phyloP scores from a whole-genome alignment of 192 early-diverging fungal genomes.

The Physocladia obscura region DNA sequence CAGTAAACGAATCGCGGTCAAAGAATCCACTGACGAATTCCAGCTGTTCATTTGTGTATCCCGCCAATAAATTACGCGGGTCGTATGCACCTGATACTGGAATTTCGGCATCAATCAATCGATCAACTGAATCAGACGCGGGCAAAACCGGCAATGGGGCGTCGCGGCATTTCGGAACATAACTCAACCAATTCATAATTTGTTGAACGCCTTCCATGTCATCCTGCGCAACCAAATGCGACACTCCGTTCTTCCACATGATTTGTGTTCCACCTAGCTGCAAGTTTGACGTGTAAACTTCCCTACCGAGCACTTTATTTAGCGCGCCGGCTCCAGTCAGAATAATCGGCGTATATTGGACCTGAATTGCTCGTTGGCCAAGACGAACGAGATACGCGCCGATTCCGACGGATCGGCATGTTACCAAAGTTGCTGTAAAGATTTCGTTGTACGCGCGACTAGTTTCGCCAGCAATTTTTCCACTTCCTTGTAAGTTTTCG shows the following conservation, averaged over 20 bases:
- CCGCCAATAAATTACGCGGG: slow-evolving; percentile 86
- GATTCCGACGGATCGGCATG: slow-evolving; percentile 95
- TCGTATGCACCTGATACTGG: slow-evolving; percentile 86
- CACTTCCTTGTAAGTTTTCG: slow-evolving; percentile 94
- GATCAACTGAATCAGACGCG: slow-evolving; percentile 72
- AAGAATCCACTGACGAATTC: slow-evolving; percentile 89
- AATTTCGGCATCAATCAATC: slow-evolving; percentile 75
- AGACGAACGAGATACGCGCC: slow-evolving; percentile 98
- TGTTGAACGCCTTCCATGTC: slow-evolving; percentile 90
- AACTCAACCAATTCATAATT: slow-evolving; percentile 92
- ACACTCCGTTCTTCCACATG: slow-evolving; percentile 99
- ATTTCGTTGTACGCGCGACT: slow-evolving; percentile 95
- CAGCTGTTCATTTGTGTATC: slow-evolving; percentile 62
- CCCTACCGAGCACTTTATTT: slow-evolving; percentile 97
- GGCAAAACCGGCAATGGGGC: slow-evolving; percentile 61
- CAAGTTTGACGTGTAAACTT: slow-evolving; percentile 97
- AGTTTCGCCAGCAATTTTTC: slow-evolving; percentile 96
- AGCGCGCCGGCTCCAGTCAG: slow-evolving; percentile 94
- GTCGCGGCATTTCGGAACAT: slow-evolving; percentile 74
- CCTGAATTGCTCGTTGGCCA: slow-evolving; percentile 95
- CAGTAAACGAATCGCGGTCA: slow-evolving; percentile 93
- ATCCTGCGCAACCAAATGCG: slow-evolving; percentile 93
- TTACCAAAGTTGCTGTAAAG: slow-evolving; percentile 95
- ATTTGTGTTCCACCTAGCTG: slow-evolving; percentile 98
- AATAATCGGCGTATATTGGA: slow-evolving; percentile 97